These are phyloP conservation scores for Ophiostoma novo-ulmi DNA, from an alignment of 2,329 filamentous ascomycete genomes.

Conservation along the genomic window DNA sequence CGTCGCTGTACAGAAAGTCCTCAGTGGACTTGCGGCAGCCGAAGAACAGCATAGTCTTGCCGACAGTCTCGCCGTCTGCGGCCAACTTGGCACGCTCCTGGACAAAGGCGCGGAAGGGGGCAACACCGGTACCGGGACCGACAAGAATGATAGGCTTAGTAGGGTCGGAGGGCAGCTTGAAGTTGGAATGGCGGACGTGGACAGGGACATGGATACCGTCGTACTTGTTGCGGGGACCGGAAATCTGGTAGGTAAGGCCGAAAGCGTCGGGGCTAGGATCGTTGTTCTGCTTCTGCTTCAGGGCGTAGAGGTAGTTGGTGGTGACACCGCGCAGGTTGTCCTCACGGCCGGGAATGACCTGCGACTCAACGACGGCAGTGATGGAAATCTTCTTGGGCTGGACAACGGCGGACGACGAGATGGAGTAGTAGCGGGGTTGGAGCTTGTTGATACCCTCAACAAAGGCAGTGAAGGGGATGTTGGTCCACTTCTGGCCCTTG, in stretches of 20 bases:
- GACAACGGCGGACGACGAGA: slow-evolving; percentile 91
- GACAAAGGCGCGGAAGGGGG: slow-evolving; percentile 90
- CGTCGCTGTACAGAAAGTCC: slow-evolving; percentile 85
- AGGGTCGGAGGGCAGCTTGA: slow-evolving; percentile 95
- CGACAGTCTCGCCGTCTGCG: slow-evolving; percentile 73
- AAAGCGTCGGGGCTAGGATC: slow-evolving; percentile 76
- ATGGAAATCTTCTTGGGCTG: slow-evolving; percentile 94
- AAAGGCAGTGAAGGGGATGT: slow-evolving; percentile 87
- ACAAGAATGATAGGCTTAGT: slow-evolving; percentile 93
- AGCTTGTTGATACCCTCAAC: slow-evolving; percentile 93
- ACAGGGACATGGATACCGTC: slow-evolving; percentile 92
- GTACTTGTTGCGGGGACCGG: slow-evolving; percentile 91
- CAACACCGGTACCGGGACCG: slow-evolving; percentile 92
- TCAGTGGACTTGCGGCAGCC: slow-evolving; percentile 84
- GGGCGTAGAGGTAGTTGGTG: slow-evolving; percentile 89
- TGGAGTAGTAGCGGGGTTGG: slow-evolving; percentile 97
- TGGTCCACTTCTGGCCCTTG: slow-evolving; percentile 70
- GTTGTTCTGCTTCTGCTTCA: slow-evolving; percentile 95
- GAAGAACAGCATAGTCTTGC: slow-evolving; percentile 87
- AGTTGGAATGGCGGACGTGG: slow-evolving; percentile 96
- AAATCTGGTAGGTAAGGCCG: slow-evolving; percentile 79
- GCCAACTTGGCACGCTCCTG: slow-evolving; percentile 87
- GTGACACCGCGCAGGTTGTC: slow-evolving; percentile 87
- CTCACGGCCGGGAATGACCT: slow-evolving; percentile 67
- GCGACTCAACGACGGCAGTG: slow-evolving; percentile 87